Percentiles rank a stretch among this genome's conserved stretches.
Conservation (phyloP, 2,329 filamentous ascomycete species). For the Davidsoniella eucalypti region DNA sequence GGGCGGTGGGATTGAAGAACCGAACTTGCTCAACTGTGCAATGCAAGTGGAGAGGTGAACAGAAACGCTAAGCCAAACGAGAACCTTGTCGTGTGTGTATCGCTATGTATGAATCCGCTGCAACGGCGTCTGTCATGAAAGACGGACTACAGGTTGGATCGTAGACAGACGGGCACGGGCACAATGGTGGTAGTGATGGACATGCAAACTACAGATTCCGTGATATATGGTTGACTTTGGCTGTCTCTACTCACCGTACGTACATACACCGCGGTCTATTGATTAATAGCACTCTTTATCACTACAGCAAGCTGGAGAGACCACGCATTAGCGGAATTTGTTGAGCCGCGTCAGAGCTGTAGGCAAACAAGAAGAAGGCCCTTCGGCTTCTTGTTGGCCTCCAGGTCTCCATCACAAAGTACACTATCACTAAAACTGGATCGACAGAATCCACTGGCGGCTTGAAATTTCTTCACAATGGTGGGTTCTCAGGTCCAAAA, state of each 20-base stretch:
- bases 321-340: no score
- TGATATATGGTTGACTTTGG: no score
- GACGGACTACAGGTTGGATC: not conserved
- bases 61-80: not conserved
- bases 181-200: not conserved
- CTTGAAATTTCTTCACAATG: constrained; percentile 10
- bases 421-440: not conserved
- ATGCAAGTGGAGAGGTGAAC: no score
- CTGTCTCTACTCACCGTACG: no score
- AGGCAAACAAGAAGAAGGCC: no score
- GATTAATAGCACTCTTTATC: not conserved
- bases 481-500: constrained; percentile 3
- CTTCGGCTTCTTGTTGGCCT: no score
- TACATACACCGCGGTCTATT: not conserved
- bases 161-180: not conserved
- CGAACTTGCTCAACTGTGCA: no score
- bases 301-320: no score
- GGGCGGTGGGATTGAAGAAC: no score
- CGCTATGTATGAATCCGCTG: not conserved
- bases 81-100: constrained; percentile 1
- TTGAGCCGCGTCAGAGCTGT: no score
- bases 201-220: no score
- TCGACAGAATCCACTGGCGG: not conserved
- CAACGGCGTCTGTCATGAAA: not conserved
- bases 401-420: no score